A percentile compares a stretch with the other conserved stretches of the same genome.
Evolutionary conservation across 805 yeast species (phyloP).

Genomic region (Candida sithepensis): DNA sequence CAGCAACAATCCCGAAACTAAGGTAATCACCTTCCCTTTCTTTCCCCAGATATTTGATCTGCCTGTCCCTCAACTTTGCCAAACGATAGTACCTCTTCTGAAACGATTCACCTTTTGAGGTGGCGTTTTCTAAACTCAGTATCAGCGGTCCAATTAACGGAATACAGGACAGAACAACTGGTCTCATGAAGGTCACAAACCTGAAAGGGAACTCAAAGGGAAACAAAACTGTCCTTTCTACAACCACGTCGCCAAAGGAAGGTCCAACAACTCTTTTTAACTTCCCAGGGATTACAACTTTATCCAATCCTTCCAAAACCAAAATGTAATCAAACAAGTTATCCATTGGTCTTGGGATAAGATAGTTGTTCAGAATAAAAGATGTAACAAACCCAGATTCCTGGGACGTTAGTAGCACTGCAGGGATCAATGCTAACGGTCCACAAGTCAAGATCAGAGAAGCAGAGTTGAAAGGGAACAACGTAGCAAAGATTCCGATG

Average conservation of each 20-base stretch:
- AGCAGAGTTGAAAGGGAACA: conserved; percentile 24
- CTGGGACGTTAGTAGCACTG: conserved; percentile 21
- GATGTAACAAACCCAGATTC: conserved; percentile 24
- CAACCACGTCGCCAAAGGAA: conserved; percentile 21
- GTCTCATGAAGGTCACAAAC: conserved; percentile 9
- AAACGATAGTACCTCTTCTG: conserved; percentile 23
- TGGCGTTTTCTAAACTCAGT: conserved; percentile 16
- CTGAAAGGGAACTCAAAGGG: conserved; percentile 14
- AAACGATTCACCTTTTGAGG: conserved; percentile 13
- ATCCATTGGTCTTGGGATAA: conserved; percentile 25
- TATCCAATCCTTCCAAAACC: conserved; percentile 25
- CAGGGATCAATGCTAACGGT: conserved; percentile 27
- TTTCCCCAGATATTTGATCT: conserved; percentile 22
- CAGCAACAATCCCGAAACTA: conserved; percentile 51
- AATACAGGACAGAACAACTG: conserved; percentile 16
- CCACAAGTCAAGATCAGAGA: conserved; percentile 21
- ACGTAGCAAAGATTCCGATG: conserved; percentile 12
- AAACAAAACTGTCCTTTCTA: conserved; percentile 13
- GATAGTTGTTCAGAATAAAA: conserved; percentile 21
- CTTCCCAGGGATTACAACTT: conserved; percentile 32
- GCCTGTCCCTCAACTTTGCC: conserved; percentile 24
- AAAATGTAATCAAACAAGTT: conserved; percentile 25
- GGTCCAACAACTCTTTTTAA: conserved; percentile 28
- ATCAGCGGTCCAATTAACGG: conserved; percentile 26
- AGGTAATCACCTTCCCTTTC: conserved; percentile 37